These are phyloP conservation scores for Bryoerythrophyllum caledonicum DNA, from an alignment of 225 moss, liverwort and hornwort genomes.

Conservation along the genomic window DNA sequence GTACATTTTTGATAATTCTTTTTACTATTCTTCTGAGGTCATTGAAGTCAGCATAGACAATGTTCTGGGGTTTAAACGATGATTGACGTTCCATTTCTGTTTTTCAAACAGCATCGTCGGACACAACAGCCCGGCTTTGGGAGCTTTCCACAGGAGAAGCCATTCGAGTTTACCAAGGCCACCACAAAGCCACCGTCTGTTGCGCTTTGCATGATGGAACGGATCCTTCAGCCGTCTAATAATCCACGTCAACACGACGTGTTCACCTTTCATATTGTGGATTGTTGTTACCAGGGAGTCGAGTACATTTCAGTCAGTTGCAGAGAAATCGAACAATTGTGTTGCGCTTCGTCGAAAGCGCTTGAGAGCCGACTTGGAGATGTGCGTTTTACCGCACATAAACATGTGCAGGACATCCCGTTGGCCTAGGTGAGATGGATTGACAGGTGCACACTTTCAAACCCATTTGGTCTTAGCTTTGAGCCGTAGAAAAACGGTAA, in stretches of 20 bases:
- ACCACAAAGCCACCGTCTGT: constrained; percentile 91
- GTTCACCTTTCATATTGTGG: background rate
- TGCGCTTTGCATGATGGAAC: constrained; percentile 97
- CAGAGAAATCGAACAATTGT: background rate
- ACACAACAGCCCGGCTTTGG: constrained; percentile 82
- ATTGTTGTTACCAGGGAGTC: background rate
- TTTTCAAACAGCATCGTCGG: constrained; percentile 69
- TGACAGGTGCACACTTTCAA: background rate
- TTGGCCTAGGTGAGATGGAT: background rate
- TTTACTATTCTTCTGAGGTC: background rate
- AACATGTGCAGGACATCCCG: background rate
- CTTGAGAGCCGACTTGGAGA: background rate
- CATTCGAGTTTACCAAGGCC: constrained; percentile 82
- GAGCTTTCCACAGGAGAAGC: constrained; percentile 84
- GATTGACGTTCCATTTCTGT: background rate
- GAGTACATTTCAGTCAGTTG: background rate
- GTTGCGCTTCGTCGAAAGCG: background rate
- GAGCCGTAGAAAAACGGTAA: background rate
- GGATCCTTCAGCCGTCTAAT: constrained; percentile 59
- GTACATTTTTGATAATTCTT: background rate
- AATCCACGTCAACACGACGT: constrained; percentile 16
- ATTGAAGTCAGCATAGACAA: background rate
- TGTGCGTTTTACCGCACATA: background rate
- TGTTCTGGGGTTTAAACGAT: constrained; percentile 2
- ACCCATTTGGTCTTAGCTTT: background rate